Evolutionary conservation across 352 stramenopile genomes (phyloP), one percentile per base, ranked within the genome.

Genomic region (Phytopythium aichiense): DNA sequence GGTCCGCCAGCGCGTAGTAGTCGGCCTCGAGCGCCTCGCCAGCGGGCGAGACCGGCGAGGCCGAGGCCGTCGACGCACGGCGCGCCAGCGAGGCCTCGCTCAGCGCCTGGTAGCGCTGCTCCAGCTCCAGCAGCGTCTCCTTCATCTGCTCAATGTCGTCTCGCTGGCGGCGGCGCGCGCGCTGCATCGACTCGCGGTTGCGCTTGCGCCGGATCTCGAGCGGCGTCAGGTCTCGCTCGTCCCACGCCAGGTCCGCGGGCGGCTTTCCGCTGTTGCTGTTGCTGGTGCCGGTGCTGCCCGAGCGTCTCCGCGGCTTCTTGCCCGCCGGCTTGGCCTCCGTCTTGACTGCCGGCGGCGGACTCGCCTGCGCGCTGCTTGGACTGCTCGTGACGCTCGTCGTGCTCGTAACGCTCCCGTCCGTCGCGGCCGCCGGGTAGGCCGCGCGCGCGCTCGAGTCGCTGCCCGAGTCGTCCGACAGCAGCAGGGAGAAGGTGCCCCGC

Each of bases 161-260:
- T 11, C 73, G 64, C 63, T 84, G 75, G 2, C 73, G 65, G 16
- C 67, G 73, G 52, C 75, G 65, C 38, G 75, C 75, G 51, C 75
- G 71, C 48, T 79, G 73, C 75, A 81, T 84, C n/a, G 73, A 81
- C 63, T 84, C 75, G 28, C 75, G 71, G 62, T 84, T 84, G 38
- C 75, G 68, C 63, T 81, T 81, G 57, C 75, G 73, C 12, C 75
- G 75, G 48, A 81, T 74, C 63, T 84, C 75, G 30, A 84, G 56
- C 33, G 75, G 73, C 15, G 73, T 75, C 37, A 81, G 58, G n/a
- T 74, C 63, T 33, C 66, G 68, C 52, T 83, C 67, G 38, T 77
- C 69, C 23, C 63, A 63, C 45, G 55, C 46, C 20, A 37, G 43
- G 22, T 57, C 60, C 35, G 43, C 33, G 31, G 53, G 33, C 53